These are phyloP conservation scores for Penicillium oxalicum DNA, from an alignment of 2,329 filamentous ascomycete genomes.

Conservation along the genomic window DNA sequence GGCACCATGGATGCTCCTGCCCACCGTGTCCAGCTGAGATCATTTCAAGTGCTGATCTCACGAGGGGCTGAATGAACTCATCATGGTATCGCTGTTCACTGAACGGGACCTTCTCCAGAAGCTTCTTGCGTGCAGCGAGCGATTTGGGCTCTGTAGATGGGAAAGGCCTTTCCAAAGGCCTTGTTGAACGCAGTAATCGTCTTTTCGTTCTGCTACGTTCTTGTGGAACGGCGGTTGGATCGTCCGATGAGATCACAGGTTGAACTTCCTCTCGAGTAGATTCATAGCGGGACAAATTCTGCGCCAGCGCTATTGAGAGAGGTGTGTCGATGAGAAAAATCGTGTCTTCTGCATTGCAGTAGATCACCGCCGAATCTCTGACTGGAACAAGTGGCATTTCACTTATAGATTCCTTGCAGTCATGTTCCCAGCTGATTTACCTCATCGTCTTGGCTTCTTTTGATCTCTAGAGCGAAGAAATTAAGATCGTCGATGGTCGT, in stretches of 20 bases:
- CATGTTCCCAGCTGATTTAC: too few species aligned
- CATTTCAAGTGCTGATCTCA: slow-evolving; percentile 36
- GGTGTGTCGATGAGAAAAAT: slow-evolving; percentile 55
- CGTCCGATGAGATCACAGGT: background rate
- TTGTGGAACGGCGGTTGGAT: background rate
- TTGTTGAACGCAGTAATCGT: slow-evolving; percentile 40
- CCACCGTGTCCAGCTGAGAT: slow-evolving; percentile 20
- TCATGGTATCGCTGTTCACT: slow-evolving; percentile 29
- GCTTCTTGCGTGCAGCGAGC: slow-evolving; percentile 36
- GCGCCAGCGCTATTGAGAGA: slow-evolving; percentile 50
- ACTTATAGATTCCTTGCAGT: too few species aligned
- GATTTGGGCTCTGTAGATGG: slow-evolving; percentile 47
- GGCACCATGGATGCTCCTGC: slow-evolving; percentile 29
- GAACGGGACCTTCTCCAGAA: slow-evolving; percentile 32
- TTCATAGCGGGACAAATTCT: slow-evolving; percentile 30
- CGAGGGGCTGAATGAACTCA: slow-evolving; percentile 23
- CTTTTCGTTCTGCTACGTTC: background rate
- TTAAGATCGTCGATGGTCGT: too few species aligned
- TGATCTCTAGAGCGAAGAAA: too few species aligned
- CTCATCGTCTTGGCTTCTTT: too few species aligned
- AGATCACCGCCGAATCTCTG: slow-evolving; percentile 42
- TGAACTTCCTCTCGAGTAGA: background rate
- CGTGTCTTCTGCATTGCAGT: slow-evolving; percentile 42
- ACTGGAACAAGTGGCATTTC: background rate
- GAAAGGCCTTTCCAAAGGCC: slow-evolving; percentile 45